phyloP scores from a whole-genome alignment of 2,329 filamentous ascomycete genomes.

The Penicillium concentricum region DNA sequence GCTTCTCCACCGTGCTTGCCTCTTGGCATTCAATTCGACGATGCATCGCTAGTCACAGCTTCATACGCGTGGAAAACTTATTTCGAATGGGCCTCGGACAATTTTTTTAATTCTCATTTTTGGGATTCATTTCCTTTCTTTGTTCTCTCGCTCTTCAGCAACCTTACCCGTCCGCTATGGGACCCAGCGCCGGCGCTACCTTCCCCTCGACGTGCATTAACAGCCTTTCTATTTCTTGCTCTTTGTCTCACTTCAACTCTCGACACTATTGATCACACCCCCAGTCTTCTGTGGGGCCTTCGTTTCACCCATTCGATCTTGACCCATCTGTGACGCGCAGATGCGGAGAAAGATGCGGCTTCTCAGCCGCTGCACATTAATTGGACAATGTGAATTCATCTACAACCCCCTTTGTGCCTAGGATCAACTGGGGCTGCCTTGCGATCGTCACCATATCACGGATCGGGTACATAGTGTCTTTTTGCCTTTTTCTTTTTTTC shows the following conservation, averaged over 20 bases:
- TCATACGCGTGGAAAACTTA: not conserved
- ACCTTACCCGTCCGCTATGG: slow-evolving; percentile 9
- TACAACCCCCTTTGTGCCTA: slow-evolving; percentile 1
- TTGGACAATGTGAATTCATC: slow-evolving; percentile 8
- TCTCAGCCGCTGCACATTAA: slow-evolving; percentile 7
- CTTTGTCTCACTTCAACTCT: slow-evolving; percentile 11
- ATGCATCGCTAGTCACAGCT: not conserved
- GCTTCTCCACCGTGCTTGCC: not conserved
- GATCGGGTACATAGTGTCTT: slow-evolving; percentile 2
- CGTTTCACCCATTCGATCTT: slow-evolving; percentile 6
- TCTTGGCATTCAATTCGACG: not conserved
- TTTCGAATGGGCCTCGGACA: not conserved
- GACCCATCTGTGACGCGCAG: slow-evolving; percentile 12
- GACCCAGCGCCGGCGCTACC: slow-evolving; percentile 20
- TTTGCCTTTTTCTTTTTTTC: slow-evolving; percentile 5
- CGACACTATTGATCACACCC: not conserved
- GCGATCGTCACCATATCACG: slow-evolving; percentile 11
- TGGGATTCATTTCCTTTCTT: not conserved
- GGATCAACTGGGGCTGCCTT: slow-evolving; percentile 6
- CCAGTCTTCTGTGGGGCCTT: slow-evolving; percentile 3
- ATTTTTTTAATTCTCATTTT: not conserved
- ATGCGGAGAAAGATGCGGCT: slow-evolving; percentile 18
- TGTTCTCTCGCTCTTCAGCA: slow-evolving; percentile 5
- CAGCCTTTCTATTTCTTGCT: slow-evolving; percentile 16
- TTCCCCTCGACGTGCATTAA: slow-evolving; percentile 13